These are phyloP conservation scores for Acanthamoeba divionensis DNA, from an alignment of 208 protist genomes.

Conservation along the genomic window DNA sequence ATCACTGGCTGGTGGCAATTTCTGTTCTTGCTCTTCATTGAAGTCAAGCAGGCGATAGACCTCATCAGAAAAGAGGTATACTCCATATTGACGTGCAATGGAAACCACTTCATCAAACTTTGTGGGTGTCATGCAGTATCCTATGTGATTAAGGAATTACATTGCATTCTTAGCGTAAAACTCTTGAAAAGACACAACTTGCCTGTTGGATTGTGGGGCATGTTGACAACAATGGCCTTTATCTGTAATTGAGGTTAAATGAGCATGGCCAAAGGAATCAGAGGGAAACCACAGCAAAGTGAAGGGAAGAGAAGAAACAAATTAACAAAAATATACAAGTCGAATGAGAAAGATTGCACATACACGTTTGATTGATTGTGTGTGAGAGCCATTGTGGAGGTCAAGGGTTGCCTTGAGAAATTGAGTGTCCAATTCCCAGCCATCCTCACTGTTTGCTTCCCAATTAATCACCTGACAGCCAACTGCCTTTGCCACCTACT, in stretches of 20 bases:
- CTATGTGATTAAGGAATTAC: no score
- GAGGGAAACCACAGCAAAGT: no score
- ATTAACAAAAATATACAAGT: no score
- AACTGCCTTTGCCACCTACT: not conserved
- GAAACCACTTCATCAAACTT: not conserved
- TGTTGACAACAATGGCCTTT: slow-evolving; percentile 6
- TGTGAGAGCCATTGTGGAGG: not conserved
- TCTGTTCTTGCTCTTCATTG: not conserved
- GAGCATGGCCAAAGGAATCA: no score
- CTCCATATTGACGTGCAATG: not conserved
- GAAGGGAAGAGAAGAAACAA: no score
- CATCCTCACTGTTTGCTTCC: not conserved
- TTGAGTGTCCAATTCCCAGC: not conserved
- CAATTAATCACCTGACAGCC: slow-evolving; percentile 35
- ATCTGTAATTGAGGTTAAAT: not conserved
- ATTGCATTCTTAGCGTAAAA: no score
- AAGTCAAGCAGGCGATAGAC: slow-evolving; percentile 19
- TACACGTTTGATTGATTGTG: no score
- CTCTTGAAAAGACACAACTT: not conserved
- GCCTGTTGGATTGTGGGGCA: slow-evolving; percentile 51
- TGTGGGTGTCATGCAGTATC: not conserved
- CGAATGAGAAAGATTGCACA: no score
- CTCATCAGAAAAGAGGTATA: slow-evolving; percentile 50
- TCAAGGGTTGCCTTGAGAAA: not conserved
- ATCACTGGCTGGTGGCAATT: not conserved